These are phyloP conservation scores for Artemisia argyi DNA, from an alignment of 129 eudicot genomes.

Conservation along the genomic window DNA sequence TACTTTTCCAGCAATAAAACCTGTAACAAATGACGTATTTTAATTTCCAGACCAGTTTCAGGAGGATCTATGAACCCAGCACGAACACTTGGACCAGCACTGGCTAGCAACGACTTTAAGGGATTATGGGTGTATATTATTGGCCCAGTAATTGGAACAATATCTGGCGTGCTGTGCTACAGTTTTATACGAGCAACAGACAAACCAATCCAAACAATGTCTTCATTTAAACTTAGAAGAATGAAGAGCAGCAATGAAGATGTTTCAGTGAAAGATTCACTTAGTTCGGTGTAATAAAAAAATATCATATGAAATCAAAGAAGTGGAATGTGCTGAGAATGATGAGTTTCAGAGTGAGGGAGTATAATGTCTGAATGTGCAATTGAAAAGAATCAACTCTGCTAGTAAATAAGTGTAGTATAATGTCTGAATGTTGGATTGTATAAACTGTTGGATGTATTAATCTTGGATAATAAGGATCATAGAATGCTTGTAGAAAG, in stretches of 20 bases:
- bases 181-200: constrained; percentile 56
- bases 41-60: constrained; percentile 64
- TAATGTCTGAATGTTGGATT: no score
- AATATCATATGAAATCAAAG: background rate
- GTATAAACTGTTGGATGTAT: no score
- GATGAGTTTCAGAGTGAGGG: no score
- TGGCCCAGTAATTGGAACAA: constrained; percentile 71
- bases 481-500: no score
- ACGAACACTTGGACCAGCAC: constrained; percentile 77
- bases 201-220: constrained; percentile 34
- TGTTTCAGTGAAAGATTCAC: constrained; percentile 22
- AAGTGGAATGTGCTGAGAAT: no score
- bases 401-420: no score
- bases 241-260: constrained; percentile 42
- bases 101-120: constrained; percentile 64
- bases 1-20: background rate
- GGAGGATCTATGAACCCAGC: constrained; percentile 99
- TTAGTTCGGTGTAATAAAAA: constrained; percentile 31
- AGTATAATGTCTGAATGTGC: no score
- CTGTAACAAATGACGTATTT: background rate
- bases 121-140: constrained; percentile 81
- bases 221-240: constrained; percentile 51
- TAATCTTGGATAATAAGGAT: no score
- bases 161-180: constrained; percentile 60
- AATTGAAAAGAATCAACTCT: no score